Base-by-base conservation (phyloP, 129 eudicot species). In the Pseudognaphalium luteoalbum region DNA sequence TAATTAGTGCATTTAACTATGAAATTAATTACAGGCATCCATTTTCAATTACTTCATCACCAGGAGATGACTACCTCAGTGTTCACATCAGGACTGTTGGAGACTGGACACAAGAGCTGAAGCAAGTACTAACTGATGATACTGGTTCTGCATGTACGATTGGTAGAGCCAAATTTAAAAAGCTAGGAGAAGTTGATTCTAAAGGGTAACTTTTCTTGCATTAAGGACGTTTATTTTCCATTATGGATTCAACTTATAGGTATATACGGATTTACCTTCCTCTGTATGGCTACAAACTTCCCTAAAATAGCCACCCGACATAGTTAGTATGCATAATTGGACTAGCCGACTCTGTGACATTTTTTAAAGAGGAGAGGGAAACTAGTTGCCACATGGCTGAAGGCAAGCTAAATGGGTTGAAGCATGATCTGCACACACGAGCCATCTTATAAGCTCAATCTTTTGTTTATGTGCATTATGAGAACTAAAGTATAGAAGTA, bases 11-110 rank as follows among this genome's bases (percentile, higher is more conserved):
- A 29, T 11, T 22, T 66, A 35, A 19, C 58, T 28, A 17, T 42
- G 32, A 30, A 44, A 57, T n/a, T 60, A 52, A 61, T 72, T 80
- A 57, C 84, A 95, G 99, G 99, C 99, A 95, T 83, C 99, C 99
- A 7, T 95, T 95, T 86, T 95, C 99, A 54, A 87, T 95, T 39
- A 95, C 99, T 74, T 95, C 99, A 67, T 96, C 99, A 34, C 99
- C 97, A 61, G 97, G 96, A 68, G 99, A 95, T 41, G 83, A 91
- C 80, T 87, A 83, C 86, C 81, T 95, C 17, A 95, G 99, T 32
- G 88, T 95, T 76, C 97, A 95, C 76, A 86, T 95, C 72, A 91
- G 97, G 35, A 86, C 88, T 30, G 96, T 91, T 19, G 99, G 99
- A 65, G 99, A 95, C 85, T 95, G 99, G 99, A 95, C 99, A 52